These are phyloP conservation scores for Pinus albicaulis DNA, from an alignment of 75 land plant species.

Conservation along the genomic window DNA sequence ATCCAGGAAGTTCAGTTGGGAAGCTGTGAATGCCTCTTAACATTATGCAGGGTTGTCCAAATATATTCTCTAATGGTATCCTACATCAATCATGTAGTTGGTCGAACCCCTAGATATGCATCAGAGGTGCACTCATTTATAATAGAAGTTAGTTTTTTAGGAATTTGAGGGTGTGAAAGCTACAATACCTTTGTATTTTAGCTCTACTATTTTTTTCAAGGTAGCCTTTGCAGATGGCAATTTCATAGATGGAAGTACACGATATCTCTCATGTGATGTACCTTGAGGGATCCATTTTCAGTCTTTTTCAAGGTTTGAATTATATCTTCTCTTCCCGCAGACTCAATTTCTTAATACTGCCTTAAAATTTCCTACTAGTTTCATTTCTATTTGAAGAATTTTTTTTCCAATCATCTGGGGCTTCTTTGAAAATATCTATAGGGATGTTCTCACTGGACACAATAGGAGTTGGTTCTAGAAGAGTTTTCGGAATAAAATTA, in stretches of 20 bases:
- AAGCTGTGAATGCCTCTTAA: conserved; percentile 63
- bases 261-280: conserved; percentile 97
- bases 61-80: conserved; percentile 84
- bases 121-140: conserved; percentile 54
- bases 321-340: neutral
- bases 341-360: neutral
- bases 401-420: neutral
- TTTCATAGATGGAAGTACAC: conserved; percentile 96
- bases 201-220: conserved; percentile 27
- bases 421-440: conserved; percentile 16
- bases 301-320: conserved; percentile 81
- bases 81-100: conserved; percentile 78
- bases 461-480: conserved; percentile 83
- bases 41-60: conserved; percentile 90
- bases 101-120: conserved; percentile 89
- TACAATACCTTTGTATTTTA: neutral
- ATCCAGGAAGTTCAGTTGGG: conserved; percentile 85
- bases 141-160: neutral
- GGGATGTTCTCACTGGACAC: conserved; percentile 97
- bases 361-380: neutral
- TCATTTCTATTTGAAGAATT: neutral
- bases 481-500: conserved; percentile 60
- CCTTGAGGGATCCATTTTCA: conserved; percentile 83
- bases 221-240: conserved; percentile 97
- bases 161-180: neutral